Evolutionary conservation across 192 early-diverging fungal species (phyloP).

Genomic region (Coemansia sp.): DNA sequence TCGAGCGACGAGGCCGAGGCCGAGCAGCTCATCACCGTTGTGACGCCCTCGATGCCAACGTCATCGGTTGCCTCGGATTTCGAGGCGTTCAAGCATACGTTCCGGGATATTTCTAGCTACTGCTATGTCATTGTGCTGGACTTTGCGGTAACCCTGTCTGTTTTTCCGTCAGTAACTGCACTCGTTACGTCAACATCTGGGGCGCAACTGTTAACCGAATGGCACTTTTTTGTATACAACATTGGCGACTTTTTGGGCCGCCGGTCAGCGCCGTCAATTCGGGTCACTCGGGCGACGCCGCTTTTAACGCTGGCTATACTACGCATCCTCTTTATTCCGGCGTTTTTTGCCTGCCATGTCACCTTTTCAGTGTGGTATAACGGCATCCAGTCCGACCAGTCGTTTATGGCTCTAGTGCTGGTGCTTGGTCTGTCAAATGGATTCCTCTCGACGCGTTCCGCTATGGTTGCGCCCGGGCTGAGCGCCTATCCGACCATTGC

Average conservation of each 20-base stretch:
- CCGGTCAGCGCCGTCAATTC: conserved; percentile 42
- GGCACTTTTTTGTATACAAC: conserved; percentile 73
- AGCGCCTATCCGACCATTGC: conserved; percentile 58
- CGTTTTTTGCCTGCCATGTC: conserved; percentile 71
- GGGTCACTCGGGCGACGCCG: conserved; percentile 22
- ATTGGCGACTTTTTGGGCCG: conserved; percentile 73
- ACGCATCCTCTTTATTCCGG: conserved; percentile 63
- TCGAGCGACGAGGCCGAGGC: conserved; percentile 24
- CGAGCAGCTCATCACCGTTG: conserved; percentile 24
- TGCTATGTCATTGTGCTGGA: conserved; percentile 59
- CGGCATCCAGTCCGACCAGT: conserved; percentile 47
- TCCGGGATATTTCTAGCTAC: conserved; percentile 50
- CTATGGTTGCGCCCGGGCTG: conserved; percentile 58
- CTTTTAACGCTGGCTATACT: conserved; percentile 51
- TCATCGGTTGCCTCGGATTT: conserved; percentile 14
- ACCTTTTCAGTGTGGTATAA: conserved; percentile 58
- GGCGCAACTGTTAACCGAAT: conserved; percentile 45
- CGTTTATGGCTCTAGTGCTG: conserved; percentile 53
- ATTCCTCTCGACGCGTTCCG: conserved; percentile 61
- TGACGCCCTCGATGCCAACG: conserved; percentile 6
- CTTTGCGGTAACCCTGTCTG: conserved; percentile 66
- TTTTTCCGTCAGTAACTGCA: conserved; percentile 76
- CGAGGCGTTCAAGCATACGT: conserved; percentile 30
- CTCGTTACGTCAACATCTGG: conserved; percentile 58
- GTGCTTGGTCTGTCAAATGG: conserved; percentile 67